Percentiles rank a stretch among this genome's conserved stretches.
These are phyloP conservation scores for Quercus bicolor DNA, from an alignment of 306 rosid species.

Conservation along the genomic window DNA sequence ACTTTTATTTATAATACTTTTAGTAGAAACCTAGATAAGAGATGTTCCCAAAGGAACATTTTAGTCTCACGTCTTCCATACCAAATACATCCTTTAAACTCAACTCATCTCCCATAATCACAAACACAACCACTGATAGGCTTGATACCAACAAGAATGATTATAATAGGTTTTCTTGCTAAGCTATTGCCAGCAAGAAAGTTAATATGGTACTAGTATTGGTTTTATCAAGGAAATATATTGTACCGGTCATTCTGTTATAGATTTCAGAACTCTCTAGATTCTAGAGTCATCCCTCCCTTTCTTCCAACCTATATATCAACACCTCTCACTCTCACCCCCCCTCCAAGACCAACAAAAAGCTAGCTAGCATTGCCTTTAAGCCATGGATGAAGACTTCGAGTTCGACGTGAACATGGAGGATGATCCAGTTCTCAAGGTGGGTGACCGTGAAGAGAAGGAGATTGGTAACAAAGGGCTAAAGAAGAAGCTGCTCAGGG, in stretches of 20 bases:
- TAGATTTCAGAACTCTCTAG: conserved; percentile 28
- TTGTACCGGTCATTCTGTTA: background rate
- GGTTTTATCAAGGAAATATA: no score
- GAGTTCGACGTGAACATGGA: conserved; percentile 50
- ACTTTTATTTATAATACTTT: no score
- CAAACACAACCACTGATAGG: no score
- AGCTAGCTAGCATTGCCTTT: background rate
- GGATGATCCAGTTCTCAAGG: conserved; percentile 34
- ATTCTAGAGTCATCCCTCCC: background rate
- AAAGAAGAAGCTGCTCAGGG: conserved; percentile 71
- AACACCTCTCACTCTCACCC: background rate
- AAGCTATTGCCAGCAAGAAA: no score
- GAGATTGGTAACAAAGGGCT: conserved; percentile 69
- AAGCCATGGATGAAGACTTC: conserved; percentile 57
- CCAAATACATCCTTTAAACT: no score
- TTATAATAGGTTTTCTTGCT: no score
- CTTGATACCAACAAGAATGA: no score
- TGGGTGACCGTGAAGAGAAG: conserved; percentile 57
- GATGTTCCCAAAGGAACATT: no score
- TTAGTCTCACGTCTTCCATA: no score
- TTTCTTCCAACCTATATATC: background rate
- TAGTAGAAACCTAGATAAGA: no score
- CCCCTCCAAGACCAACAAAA: background rate
- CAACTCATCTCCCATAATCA: no score
- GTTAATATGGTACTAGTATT: no score